Evolutionary conservation across 768 basidiomycete genomes (phyloP), one percentile per base, ranked within the genome.

Genomic region (Amanita exitialis): DNA sequence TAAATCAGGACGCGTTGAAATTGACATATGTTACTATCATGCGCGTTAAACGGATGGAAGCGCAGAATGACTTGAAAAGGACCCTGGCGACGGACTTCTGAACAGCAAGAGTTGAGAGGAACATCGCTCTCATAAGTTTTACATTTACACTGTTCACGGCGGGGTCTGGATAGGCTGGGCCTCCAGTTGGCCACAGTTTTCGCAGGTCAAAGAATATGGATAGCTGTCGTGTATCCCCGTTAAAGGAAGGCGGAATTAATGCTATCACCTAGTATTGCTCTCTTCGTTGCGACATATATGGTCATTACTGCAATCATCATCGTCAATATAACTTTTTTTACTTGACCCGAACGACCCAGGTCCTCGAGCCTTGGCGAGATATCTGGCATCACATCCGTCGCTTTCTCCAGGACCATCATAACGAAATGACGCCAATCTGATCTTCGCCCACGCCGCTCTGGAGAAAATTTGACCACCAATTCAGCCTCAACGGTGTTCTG

Each of bases 381-480:
- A n/a, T n/a, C n/a, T n/a, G n/a, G n/a, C n/a, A n/a, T n/a, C n/a
- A n/a, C n/a, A n/a, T n/a, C n/a, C n/a, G n/a, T n/a, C n/a, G n/a
- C n/a, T n/a, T n/a, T n/a, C n/a, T n/a, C n/a, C n/a, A n/a, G n/a
- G n/a, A n/a, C n/a, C n/a, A n/a, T n/a, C n/a, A 99, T 35, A 93
- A 70, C 3, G 94, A 89, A 58, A 99, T 86, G 56, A 96, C 72
- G 8, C 89, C 95, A 50, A 98, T 81, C 56, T 94, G 82, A 1
- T 77, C 68, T 51, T 84, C 71, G 4, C 62, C 57, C 16, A 95
- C 69, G 3, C 92, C 93, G 44, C 80, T 72, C 4, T 64, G 62
- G 4, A 86, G 58, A 20, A 97, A 35, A 91, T 66, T 68, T 96
- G 82, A 41, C 70, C 8, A 83, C 79, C 16, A 85, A 69, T 37